Evolutionary conservation across 306 rosid genomes (phyloP).

Genomic region (Quercus cerris): DNA sequence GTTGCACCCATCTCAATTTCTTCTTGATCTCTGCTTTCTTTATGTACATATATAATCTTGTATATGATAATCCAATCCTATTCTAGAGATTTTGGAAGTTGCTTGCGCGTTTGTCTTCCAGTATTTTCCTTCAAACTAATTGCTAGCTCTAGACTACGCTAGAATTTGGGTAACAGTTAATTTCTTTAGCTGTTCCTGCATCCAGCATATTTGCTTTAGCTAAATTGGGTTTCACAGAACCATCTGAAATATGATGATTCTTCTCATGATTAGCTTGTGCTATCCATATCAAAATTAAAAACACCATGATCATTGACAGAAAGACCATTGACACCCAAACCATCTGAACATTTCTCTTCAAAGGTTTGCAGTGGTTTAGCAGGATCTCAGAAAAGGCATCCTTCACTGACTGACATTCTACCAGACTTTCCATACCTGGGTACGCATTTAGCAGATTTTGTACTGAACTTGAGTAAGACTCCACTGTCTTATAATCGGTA

Average conservation of each 20-base stretch:
- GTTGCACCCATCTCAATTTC: neutral
- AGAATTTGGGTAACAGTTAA: neutral
- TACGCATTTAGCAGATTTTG: slow-evolving; percentile 49
- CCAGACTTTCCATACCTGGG: slow-evolving; percentile 52
- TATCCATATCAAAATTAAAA: slow-evolving; percentile 48
- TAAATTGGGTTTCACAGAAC: slow-evolving; percentile 37
- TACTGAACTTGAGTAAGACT: slow-evolving; percentile 52
- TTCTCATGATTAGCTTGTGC: slow-evolving; percentile 23
- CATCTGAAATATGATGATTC: slow-evolving; percentile 21
- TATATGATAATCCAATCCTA: neutral
- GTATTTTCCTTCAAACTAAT: neutral
- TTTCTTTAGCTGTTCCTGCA: slow-evolving; percentile 21
- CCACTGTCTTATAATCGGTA: slow-evolving; percentile 26
- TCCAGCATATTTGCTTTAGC: slow-evolving; percentile 18
- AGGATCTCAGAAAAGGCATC: slow-evolving; percentile 58
- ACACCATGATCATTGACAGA: slow-evolving; percentile 42
- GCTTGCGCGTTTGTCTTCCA: slow-evolving; percentile 33
- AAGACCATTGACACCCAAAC: slow-evolving; percentile 39
- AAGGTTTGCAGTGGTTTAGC: slow-evolving; percentile 54
- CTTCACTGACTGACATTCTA: slow-evolving; percentile 55
- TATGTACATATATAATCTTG: neutral
- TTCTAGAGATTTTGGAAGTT: neutral
- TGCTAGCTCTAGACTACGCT: slow-evolving; percentile 9
- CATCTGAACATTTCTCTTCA: slow-evolving; percentile 41
- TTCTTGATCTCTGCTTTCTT: neutral